These are phyloP conservation scores for Alternaria sp. DNA, from an alignment of 2,329 filamentous ascomycete species.

Conservation along the genomic window DNA sequence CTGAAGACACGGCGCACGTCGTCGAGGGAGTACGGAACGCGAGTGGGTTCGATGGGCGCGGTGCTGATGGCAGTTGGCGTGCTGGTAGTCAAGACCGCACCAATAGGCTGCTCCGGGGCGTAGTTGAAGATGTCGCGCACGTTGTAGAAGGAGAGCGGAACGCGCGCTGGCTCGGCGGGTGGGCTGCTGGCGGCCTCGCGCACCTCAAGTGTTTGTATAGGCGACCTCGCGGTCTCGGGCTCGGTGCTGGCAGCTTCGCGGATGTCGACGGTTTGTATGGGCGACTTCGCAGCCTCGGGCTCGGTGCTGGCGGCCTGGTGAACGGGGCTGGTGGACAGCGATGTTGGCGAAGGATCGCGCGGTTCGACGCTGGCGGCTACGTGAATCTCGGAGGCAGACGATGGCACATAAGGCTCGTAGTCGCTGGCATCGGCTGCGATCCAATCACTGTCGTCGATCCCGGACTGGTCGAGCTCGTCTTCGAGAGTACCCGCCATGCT, in stretches of 20 bases:
- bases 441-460: constrained; percentile 8
- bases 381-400: background rate
- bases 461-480: constrained; percentile 17
- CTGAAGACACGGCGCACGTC: background rate
- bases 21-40: background rate
- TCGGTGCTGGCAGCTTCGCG: background rate
- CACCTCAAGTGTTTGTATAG: background rate
- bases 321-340: background rate
- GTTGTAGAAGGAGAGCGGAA: background rate
- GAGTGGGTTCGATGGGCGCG: background rate
- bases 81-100: background rate
- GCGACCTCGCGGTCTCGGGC: background rate
- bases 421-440: constrained; percentile 14
- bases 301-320: background rate
- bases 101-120: background rate
- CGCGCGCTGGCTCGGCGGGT: background rate
- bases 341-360: background rate
- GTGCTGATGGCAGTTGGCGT: background rate
- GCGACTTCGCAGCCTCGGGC: background rate
- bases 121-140: background rate
- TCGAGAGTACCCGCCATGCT: constrained; percentile 18
- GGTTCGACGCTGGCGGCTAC: constrained; percentile 1
- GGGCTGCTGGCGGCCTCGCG: background rate
- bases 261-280: background rate
- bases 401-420: background rate